These are phyloP conservation scores for apple (Malus domestica) DNA, from an alignment of 306 rosid species.

Conservation along the genomic window ASM211411v1 NC_041802.1:31692501-31693000, in stretches of 20 bases:
- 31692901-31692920: background rate
- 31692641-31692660: background rate
- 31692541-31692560: conserved; percentile 7
- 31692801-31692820: background rate
- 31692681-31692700: conserved; percentile 6
- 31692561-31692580: background rate
- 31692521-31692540: background rate
- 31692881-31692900: background rate
- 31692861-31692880: background rate
- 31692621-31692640: background rate
- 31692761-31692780: background rate
- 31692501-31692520: background rate
- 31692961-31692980: background rate
- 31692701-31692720: background rate
- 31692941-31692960: background rate
- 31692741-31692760: conserved; percentile 11
- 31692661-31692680: background rate
- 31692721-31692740: conserved; percentile 3
- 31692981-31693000: background rate
- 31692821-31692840: background rate
- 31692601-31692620: conserved; percentile 1
- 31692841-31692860: background rate
- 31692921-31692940: background rate
- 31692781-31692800: too few relatives aligned
- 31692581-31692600: conserved; percentile 2